phyloP scores from a whole-genome alignment of 331 rosid genomes.

The Quercus phellos region DNA sequence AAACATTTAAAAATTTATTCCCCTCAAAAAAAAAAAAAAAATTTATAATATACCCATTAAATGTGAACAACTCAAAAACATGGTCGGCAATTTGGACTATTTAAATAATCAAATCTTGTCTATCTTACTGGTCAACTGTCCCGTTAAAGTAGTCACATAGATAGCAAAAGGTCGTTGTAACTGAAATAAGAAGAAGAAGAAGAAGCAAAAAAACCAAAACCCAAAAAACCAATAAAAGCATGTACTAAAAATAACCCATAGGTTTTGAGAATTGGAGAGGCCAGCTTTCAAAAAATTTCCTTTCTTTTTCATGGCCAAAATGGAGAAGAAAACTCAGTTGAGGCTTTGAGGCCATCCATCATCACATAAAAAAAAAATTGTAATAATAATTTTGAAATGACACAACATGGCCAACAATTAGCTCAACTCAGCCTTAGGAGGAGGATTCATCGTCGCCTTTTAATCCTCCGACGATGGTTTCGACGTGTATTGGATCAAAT shows the following conservation, averaged over 20 bases:
- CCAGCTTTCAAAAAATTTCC: constrained; percentile 13
- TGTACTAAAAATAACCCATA: constrained; percentile 39
- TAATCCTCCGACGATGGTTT: constrained; percentile 56
- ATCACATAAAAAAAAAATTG: not conserved
- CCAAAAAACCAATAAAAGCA: not conserved
- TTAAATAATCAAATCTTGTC: constrained; percentile 8
- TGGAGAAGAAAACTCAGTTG: constrained; percentile 22
- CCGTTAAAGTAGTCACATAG: constrained; percentile 57
- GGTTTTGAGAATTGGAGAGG: constrained; percentile 29
- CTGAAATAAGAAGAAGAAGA: constrained; percentile 13
- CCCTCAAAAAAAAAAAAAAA: too few relatives aligned
- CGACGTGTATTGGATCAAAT: constrained; percentile 44
- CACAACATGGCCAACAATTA: constrained; percentile 14
- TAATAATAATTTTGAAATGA: constrained; percentile 1
- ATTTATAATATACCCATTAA: too few relatives aligned
- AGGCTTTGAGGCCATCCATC: constrained; percentile 59
- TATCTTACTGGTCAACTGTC: constrained; percentile 46
- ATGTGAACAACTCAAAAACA: not conserved
- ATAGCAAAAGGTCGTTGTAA: constrained; percentile 49
- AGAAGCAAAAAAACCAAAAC: not conserved
- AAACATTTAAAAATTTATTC: too few relatives aligned
- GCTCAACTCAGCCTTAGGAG: constrained; percentile 21
- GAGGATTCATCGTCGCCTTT: constrained; percentile 40
- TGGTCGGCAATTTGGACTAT: constrained; percentile 22
- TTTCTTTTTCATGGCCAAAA: constrained; percentile 56